phyloP scores from a whole-genome alignment of 495 filamentous ascomycete genomes.

The Neurospora sp. region DNA sequence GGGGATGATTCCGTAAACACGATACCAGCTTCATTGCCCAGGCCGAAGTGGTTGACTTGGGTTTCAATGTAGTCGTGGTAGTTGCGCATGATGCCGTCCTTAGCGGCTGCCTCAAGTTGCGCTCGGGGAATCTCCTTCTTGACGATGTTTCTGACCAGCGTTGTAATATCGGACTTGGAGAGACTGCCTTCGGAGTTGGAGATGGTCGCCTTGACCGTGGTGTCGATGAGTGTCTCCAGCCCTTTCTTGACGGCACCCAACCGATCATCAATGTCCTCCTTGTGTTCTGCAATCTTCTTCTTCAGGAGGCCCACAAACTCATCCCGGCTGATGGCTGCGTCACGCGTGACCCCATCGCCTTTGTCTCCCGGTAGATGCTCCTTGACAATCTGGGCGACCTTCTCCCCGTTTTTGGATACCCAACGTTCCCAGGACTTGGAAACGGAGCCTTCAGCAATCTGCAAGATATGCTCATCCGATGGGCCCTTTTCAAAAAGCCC shows the following conservation, averaged over 20 bases:
- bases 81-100: slow-evolving; percentile 14
- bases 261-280: slow-evolving; percentile 11
- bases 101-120: slow-evolving; percentile 24
- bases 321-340: slow-evolving; percentile 10
- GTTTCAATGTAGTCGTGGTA: slow-evolving; percentile 21
- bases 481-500: slow-evolving; percentile 1
- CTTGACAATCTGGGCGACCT: slow-evolving; percentile 14
- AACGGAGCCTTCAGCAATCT: slow-evolving; percentile 7
- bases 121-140: slow-evolving; percentile 22
- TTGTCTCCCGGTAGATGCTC: slow-evolving; percentile 1
- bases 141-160: slow-evolving; percentile 25
- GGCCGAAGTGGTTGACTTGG: slow-evolving; percentile 32
- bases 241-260: slow-evolving; percentile 9
- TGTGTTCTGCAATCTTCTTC: slow-evolving; percentile 7
- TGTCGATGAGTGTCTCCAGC: slow-evolving; percentile 5
- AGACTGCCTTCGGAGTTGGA: slow-evolving; percentile 7
- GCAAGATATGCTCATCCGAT: slow-evolving; percentile 5
- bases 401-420: slow-evolving; percentile 24
- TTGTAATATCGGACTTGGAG: slow-evolving; percentile 21
- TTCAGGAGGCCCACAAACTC: slow-evolving; percentile 18
- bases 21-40: slow-evolving; percentile 23
- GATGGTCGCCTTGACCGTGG: neutral
- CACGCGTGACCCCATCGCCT: neutral
- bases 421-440: slow-evolving; percentile 25
- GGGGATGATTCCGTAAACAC: neutral